Evolutionary conservation across 2,329 filamentous ascomycete genomes (phyloP).

Genomic region (Beauveria sp.): DNA sequence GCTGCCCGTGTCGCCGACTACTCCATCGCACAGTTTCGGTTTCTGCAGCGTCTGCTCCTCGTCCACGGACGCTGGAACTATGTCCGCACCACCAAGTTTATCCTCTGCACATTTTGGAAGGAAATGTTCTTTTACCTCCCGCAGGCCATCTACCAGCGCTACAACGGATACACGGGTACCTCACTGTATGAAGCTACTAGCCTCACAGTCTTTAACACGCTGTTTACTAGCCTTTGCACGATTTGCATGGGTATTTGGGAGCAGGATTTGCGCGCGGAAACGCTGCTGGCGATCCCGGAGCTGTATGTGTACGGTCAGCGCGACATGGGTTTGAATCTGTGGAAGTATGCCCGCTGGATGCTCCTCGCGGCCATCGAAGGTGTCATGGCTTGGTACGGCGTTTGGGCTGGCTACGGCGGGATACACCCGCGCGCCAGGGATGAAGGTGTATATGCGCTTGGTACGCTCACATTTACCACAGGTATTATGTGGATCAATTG

Average conservation of each 20-base stretch:
- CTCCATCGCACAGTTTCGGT: constrained; percentile 84
- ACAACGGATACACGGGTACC: constrained; percentile 82
- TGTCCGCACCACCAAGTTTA: constrained; percentile 79
- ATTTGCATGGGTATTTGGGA: constrained; percentile 90
- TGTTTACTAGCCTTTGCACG: constrained; percentile 83
- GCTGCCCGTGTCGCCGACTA: constrained; percentile 88
- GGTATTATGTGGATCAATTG: constrained; percentile 65
- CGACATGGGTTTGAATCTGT: constrained; percentile 63
- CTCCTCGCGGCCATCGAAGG: constrained; percentile 65
- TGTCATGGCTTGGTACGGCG: constrained; percentile 63
- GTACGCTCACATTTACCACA: constrained; percentile 63
- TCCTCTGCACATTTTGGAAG: constrained; percentile 89
- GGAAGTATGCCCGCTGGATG: constrained; percentile 70
- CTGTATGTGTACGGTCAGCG: constrained; percentile 78
- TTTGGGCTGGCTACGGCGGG: constrained; percentile 44
- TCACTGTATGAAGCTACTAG: constrained; percentile 83
- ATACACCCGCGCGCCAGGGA: constrained; percentile 48
- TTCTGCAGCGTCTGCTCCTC: constrained; percentile 73
- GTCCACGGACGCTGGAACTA: constrained; percentile 92
- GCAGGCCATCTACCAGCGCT: constrained; percentile 75
- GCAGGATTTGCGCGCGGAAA: constrained; percentile 76
- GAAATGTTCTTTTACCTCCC: constrained; percentile 75
- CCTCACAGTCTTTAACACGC: constrained; percentile 85
- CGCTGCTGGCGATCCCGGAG: constrained; percentile 85
- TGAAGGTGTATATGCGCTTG: constrained; percentile 65